Percentiles rank a stretch among this genome's conserved stretches.
Evolutionary conservation across 164 flowering plant species (phyloP).

Genomic region (Sedum album): DNA sequence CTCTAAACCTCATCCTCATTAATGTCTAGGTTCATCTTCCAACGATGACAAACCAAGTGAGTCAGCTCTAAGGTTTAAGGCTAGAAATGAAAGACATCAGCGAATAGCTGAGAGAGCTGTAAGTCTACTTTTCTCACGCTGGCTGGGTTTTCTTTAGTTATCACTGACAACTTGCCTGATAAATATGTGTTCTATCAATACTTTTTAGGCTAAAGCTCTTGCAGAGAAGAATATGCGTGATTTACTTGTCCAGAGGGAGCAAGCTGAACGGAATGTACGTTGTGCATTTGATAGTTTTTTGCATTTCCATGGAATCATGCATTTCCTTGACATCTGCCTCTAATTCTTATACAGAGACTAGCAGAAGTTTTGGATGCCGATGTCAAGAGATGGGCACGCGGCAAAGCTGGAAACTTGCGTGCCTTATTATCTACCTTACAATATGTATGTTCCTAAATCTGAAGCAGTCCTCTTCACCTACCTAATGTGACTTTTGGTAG

Average conservation of each 20-base stretch:
- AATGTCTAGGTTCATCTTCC: slow-evolving; percentile 6
- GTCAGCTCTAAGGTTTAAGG: slow-evolving; percentile 42
- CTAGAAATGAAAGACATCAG: slow-evolving; percentile 42
- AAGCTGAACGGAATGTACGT: slow-evolving; percentile 76
- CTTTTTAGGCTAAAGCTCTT: slow-evolving; percentile 80
- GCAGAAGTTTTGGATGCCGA: slow-evolving; percentile 85
- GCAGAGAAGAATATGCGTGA: slow-evolving; percentile 90
- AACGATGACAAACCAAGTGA: slow-evolving; percentile 27
- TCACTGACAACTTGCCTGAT: neutral
- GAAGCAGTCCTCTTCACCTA: neutral
- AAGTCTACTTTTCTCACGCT: slow-evolving; percentile 15
- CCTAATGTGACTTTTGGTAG: neutral
- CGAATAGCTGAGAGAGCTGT: slow-evolving; percentile 53
- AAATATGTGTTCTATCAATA: slow-evolving; percentile 6
- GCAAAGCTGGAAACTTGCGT: slow-evolving; percentile 83
- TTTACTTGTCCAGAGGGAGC: slow-evolving; percentile 73
- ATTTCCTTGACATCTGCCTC: neutral
- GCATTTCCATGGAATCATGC: neutral
- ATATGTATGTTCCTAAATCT: slow-evolving; percentile 50
- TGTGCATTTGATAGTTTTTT: slow-evolving; percentile 7
- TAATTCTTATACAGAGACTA: slow-evolving; percentile 48
- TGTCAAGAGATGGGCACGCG: slow-evolving; percentile 84
- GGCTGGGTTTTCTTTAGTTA: neutral
- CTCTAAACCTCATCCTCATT: neutral
- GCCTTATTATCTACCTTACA: slow-evolving; percentile 89